Evolutionary conservation across 306 rosid species (phyloP).

Genomic region (Cicer chorassanicum): DNA sequence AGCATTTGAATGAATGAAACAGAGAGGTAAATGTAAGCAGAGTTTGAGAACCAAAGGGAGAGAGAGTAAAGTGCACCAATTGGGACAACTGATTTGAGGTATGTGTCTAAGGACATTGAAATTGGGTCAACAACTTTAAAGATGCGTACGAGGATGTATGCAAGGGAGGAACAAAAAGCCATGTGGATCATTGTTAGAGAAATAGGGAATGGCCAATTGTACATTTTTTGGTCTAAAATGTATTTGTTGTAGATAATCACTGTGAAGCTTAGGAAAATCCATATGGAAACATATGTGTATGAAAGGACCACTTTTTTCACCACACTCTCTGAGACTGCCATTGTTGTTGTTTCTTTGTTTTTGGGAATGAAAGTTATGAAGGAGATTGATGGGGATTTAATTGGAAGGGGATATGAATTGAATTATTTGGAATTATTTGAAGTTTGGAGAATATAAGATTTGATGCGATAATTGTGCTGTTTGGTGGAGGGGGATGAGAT

Average conservation of each 20-base stretch:
- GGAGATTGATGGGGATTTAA: neutral
- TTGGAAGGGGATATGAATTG: neutral
- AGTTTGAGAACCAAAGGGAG: slow-evolving; percentile 95
- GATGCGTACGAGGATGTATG: slow-evolving; percentile 73
- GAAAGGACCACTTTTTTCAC: slow-evolving; percentile 81
- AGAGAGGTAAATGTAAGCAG: slow-evolving; percentile 84
- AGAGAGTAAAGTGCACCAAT: slow-evolving; percentile 92
- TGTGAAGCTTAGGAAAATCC: slow-evolving; percentile 94
- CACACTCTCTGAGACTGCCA: slow-evolving; percentile 83
- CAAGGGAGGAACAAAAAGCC: slow-evolving; percentile 91
- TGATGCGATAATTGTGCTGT: neutral
- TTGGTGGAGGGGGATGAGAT: neutral
- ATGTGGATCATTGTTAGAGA: slow-evolving; percentile 98
- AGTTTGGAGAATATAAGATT: neutral
- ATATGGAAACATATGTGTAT: slow-evolving; percentile 77
- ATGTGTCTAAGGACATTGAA: slow-evolving; percentile 82
- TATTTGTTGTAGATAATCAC: slow-evolving; percentile 97
- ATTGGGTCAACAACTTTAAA: slow-evolving; percentile 85
- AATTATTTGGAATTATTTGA: neutral
- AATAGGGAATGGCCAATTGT: slow-evolving; percentile 95
- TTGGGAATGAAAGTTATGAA: neutral
- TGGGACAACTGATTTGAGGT: slow-evolving; percentile 84
- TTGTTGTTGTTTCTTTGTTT: slow-evolving; percentile 7
- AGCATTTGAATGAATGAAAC: slow-evolving; percentile 97
- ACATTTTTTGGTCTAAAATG: slow-evolving; percentile 89